phyloP scores from a whole-genome alignment of 2,329 filamentous ascomycete genomes.

The Taxawa tesnikishii region DNA sequence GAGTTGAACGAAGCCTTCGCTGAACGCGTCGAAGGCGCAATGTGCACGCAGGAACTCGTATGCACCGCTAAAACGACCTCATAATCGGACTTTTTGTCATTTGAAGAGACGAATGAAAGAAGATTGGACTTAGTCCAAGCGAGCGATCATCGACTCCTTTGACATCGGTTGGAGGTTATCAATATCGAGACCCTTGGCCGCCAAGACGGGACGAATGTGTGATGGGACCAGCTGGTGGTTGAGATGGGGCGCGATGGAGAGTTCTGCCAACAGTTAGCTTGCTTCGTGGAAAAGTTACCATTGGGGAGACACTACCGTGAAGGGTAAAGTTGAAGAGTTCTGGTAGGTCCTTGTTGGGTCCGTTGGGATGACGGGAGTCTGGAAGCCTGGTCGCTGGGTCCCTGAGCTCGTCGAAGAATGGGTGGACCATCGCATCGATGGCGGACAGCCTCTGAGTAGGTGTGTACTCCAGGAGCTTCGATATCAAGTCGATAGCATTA shows the following conservation, averaged over 20 bases:
- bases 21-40: too few species aligned
- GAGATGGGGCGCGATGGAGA: conserved; percentile 84
- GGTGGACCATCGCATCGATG: conserved; percentile 93
- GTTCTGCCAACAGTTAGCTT: conserved; percentile 64
- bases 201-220: conserved; percentile 65
- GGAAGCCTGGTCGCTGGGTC: conserved; percentile 85
- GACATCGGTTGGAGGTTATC: conserved; percentile 85
- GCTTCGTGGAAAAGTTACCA: conserved; percentile 4
- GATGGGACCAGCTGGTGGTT: conserved; percentile 80
- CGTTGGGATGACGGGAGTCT: conserved; percentile 82
- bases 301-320: conserved; percentile 76
- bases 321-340: conserved; percentile 84
- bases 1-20: too few species aligned
- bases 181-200: conserved; percentile 69
- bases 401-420: conserved; percentile 94
- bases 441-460: conserved; percentile 89
- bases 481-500: conserved; percentile 90
- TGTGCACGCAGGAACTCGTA: too few species aligned
- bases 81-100: too few species aligned
- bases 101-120: too few species aligned
- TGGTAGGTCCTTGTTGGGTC: conserved; percentile 69
- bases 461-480: conserved; percentile 87
- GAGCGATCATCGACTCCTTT: conserved; percentile 95
- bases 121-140: conserved; percentile 89
- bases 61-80: too few species aligned